Base-by-base conservation (phyloP, 768 basidiomycete species). In the Leccinum uliginosum region DNA sequence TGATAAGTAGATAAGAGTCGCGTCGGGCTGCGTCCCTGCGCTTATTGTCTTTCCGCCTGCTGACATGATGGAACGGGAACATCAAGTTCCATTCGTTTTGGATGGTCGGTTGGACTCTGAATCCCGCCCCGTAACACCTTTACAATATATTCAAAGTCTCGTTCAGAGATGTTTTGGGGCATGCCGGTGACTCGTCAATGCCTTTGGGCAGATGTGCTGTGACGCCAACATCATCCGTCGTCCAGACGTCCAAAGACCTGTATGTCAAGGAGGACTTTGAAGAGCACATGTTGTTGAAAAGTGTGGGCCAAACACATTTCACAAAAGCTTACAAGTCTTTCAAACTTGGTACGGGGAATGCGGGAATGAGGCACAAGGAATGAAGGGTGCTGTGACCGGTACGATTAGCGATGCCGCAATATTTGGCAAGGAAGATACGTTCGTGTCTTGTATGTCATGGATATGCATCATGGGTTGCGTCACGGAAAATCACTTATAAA, bases 401-500 rank as follows among this genome's bases (percentile, higher is more conserved):
- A 38, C 10, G 17, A 40, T 40, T 19, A 40, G n/a, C 38, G n/a
- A 40, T 17, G 17, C 15, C 34, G 34, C 34, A 17, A 35, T 17
- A 15, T 35, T 11, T 35, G 7, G 34, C 15, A 35, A 35, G 15
- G 14, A 35, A 35, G 7, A 34, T 15, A n/a, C 17, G 17, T 17
- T 38, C 8, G 35, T 9, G 35, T 38, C 17, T 38, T 17, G 6
- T n/a, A n/a, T n/a, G 0, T 38, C 17, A 2, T 38, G 35, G 35
- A 34, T 34, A 6, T 34, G 14, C 32, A 34, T 15, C 32, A 34
- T 15, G n/a, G n/a, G 35, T 38, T 2, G n/a, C 4, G 38, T 38
- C n/a, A n/a, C 19, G 19, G 40, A 43, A 43, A 19, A 19, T 43
- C 53, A 73, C 56, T 65, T 70, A 70, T 85, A 91, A 53, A 90